Conservation (phyloP, 2,329 filamentous ascomycete genomes). For the Aureobasidium sp. region DNA sequence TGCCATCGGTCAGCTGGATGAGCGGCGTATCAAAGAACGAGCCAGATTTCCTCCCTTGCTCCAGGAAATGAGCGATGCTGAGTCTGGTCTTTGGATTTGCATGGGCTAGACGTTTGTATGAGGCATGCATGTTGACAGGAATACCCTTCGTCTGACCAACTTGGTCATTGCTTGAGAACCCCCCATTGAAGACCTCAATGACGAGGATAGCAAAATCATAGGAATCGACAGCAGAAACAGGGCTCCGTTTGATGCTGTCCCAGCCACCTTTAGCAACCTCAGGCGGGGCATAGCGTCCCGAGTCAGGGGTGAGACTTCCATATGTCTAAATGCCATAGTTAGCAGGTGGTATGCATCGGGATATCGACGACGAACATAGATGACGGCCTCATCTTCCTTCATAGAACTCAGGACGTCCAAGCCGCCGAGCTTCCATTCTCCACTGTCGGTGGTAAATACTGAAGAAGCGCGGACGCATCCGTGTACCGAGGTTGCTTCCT, state of each 20-base stretch:
- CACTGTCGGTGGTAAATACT: constrained; percentile 88
- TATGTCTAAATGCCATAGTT: constrained; percentile 54
- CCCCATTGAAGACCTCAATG: constrained; percentile 86
- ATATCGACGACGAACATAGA: constrained; percentile 53
- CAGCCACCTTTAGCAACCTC: constrained; percentile 83
- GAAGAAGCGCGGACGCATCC: constrained; percentile 78
- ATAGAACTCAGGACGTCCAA: constrained; percentile 91
- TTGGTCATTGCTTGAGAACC: constrained; percentile 68
- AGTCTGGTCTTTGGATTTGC: constrained; percentile 82
- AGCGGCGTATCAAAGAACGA: constrained; percentile 90
- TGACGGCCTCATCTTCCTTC: constrained; percentile 89
- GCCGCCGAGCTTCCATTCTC: constrained; percentile 93
- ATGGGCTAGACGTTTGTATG: constrained; percentile 83
- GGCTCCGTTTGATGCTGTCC: constrained; percentile 79
- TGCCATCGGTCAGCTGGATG: constrained; percentile 84
- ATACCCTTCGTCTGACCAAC: constrained; percentile 78
- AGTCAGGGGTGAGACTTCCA: constrained; percentile 79
- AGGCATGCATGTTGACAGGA: constrained; percentile 78
- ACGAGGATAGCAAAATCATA: constrained; percentile 80
- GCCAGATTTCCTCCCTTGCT: constrained; percentile 73
- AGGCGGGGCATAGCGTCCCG: constrained; percentile 74
- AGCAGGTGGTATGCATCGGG: background rate
- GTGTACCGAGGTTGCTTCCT: constrained; percentile 85
- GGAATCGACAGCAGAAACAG: constrained; percentile 73
- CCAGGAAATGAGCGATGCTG: constrained; percentile 76